These are phyloP conservation scores for Vickermania ingenoplastis DNA, from an alignment of 208 protist species.

Conservation along the genomic window DNA sequence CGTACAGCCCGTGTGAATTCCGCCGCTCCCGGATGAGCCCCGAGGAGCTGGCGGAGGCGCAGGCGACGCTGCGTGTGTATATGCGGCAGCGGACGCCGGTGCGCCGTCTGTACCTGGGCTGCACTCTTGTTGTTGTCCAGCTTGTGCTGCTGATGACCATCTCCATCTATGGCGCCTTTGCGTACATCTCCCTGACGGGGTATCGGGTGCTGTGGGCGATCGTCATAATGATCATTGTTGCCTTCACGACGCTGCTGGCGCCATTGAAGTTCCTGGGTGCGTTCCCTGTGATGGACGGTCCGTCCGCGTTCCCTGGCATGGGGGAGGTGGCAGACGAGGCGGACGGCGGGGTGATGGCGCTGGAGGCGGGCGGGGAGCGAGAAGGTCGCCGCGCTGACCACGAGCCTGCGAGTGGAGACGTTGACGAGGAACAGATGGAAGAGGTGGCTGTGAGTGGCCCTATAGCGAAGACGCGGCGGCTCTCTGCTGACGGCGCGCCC, in stretches of 20 bases:
- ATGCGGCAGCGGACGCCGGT: slow-evolving; percentile 41
- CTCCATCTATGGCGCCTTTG: slow-evolving; percentile 34
- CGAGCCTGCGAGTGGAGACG: not conserved
- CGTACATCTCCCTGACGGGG: slow-evolving; percentile 22
- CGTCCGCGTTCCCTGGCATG: slow-evolving; percentile 4
- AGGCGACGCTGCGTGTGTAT: slow-evolving; percentile 38
- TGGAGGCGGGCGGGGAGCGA: not conserved
- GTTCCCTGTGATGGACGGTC: slow-evolving; percentile 5
- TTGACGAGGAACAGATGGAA: not conserved
- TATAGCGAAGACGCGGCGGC: not conserved
- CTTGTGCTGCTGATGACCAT: slow-evolving; percentile 37
- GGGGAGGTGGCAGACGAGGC: not conserved
- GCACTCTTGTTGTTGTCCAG: slow-evolving; percentile 21
- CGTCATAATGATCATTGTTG: slow-evolving; percentile 21
- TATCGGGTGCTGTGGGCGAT: slow-evolving; percentile 27
- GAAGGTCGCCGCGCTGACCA: not conserved
- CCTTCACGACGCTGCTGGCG: slow-evolving; percentile 6
- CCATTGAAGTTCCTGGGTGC: slow-evolving; percentile 5
- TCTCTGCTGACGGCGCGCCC: not conserved
- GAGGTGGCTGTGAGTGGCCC: not conserved
- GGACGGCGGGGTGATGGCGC: not conserved
- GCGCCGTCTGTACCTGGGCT: slow-evolving; percentile 31
- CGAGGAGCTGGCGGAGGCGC: not conserved
- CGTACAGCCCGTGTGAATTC: not conserved
- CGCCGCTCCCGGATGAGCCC: not conserved